phyloP scores from a whole-genome alignment of 1,139 yeast species.

The Yamadazyma diddensiae region DNA sequence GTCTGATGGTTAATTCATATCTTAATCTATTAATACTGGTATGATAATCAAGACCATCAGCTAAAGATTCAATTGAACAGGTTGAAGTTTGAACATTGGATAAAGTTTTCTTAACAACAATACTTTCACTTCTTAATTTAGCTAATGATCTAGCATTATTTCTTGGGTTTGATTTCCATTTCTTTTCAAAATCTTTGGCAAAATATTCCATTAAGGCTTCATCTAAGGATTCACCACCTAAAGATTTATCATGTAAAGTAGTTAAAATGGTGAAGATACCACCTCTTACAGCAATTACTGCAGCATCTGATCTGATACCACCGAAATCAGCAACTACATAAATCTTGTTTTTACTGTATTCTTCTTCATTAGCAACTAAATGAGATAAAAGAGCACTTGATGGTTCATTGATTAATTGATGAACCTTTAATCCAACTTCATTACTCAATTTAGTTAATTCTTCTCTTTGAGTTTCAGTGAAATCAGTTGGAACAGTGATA shows the following conservation, averaged over 20 bases:
- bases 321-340: slow-evolving; percentile 96
- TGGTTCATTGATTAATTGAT: slow-evolving; percentile 92
- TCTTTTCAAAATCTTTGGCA: slow-evolving; percentile 92
- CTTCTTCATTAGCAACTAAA: slow-evolving; percentile 52
- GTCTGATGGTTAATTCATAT: slow-evolving; percentile 84
- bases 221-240: slow-evolving; percentile 90
- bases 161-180: slow-evolving; percentile 78
- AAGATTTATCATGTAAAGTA: slow-evolving; percentile 75
- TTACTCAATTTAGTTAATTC: slow-evolving; percentile 62
- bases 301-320: slow-evolving; percentile 94
- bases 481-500: slow-evolving; percentile 88
- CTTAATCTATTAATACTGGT: slow-evolving; percentile 91
- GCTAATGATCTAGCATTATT: slow-evolving; percentile 81
- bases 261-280: slow-evolving; percentile 89
- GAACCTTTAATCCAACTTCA: slow-evolving; percentile 72
- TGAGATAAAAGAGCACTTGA: slow-evolving; percentile 87
- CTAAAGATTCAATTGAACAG: slow-evolving; percentile 91
- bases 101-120: slow-evolving; percentile 84
- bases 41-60: slow-evolving; percentile 93
- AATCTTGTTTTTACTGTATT: slow-evolving; percentile 65
- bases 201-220: slow-evolving; percentile 76
- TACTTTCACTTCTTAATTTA: slow-evolving; percentile 81
- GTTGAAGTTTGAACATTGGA: slow-evolving; percentile 88
- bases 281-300: slow-evolving; percentile 89
- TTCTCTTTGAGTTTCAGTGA: slow-evolving; percentile 67